phyloP scores from a whole-genome alignment of 2,329 filamentous ascomycete genomes.

The Akanthomyces dipterigenus region DNA sequence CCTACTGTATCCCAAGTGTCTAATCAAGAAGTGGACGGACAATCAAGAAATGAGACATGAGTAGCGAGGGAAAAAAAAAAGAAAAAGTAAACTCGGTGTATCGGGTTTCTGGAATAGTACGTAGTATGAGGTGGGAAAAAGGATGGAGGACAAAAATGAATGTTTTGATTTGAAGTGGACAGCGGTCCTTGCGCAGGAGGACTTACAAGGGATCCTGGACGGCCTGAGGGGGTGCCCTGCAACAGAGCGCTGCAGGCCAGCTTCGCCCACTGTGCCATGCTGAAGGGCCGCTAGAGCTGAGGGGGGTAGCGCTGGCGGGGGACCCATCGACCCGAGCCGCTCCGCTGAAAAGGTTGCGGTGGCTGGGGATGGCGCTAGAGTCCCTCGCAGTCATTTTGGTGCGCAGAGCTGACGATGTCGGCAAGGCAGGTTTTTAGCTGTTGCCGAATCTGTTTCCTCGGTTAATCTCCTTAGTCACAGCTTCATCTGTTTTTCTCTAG shows the following conservation, averaged over 20 bases:
- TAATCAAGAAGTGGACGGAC: conserved; percentile 1
- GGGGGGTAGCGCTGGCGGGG: background rate
- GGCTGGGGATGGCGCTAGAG: conserved; percentile 13
- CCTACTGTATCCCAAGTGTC: background rate
- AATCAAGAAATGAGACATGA: background rate
- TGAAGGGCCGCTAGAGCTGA: background rate
- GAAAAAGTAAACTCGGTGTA: background rate
- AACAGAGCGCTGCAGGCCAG: background rate
- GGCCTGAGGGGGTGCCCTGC: background rate
- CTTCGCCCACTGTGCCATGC: background rate
- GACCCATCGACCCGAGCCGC: conserved; percentile 13
- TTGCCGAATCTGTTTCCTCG: background rate
- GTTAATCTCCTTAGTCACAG: background rate
- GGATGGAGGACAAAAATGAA: background rate
- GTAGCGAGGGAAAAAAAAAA: no score
- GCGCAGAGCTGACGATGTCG: background rate
- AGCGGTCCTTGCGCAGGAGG: conserved; percentile 1
- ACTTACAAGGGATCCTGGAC: conserved; percentile 7
- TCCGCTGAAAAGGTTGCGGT: conserved; percentile 13
- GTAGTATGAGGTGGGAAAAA: background rate
- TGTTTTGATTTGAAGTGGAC: conserved; percentile 10
- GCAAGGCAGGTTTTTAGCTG: background rate
- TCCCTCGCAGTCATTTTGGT: background rate
- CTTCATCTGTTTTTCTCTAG: no score
- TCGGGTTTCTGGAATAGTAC: background rate